Conservation (phyloP, 2,329 filamentous ascomycete genomes). For the Chrysoporthe cubensis region DNA sequence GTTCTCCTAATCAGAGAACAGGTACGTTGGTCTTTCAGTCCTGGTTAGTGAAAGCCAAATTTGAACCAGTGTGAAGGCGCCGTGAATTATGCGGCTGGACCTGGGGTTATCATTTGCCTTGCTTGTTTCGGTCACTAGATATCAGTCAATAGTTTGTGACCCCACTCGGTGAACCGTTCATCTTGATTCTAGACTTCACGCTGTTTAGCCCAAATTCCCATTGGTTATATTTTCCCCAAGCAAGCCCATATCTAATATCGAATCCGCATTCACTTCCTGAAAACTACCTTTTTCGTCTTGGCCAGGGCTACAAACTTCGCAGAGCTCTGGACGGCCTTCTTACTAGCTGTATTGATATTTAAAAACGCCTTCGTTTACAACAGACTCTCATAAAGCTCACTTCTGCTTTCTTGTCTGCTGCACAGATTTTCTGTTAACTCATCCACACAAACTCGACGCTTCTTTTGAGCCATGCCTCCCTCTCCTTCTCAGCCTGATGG, state of each 20-base stretch:
- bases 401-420: no score
- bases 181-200: neutral
- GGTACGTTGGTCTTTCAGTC: neutral
- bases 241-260: conserved; percentile 9
- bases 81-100: conserved; percentile 5
- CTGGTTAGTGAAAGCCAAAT: neutral
- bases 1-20: neutral
- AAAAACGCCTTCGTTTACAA: neutral
- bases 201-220: neutral
- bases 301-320: neutral
- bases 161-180: neutral
- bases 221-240: neutral
- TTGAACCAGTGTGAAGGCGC: conserved; percentile 7
- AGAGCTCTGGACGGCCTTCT: neutral
- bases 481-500: conserved; percentile 4
- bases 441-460: neutral
- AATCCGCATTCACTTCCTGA: neutral
- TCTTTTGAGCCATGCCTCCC: conserved; percentile 15
- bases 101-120: neutral
- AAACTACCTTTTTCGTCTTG: neutral
- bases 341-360: neutral
- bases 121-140: conserved; percentile 1
- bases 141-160: conserved; percentile 15
- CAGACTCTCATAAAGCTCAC: no score
- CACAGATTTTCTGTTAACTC: no score